These are phyloP conservation scores for Vavraia culicis DNA, from an alignment of 371 early-diverging fungal species.

Conservation along the genomic window DNA sequence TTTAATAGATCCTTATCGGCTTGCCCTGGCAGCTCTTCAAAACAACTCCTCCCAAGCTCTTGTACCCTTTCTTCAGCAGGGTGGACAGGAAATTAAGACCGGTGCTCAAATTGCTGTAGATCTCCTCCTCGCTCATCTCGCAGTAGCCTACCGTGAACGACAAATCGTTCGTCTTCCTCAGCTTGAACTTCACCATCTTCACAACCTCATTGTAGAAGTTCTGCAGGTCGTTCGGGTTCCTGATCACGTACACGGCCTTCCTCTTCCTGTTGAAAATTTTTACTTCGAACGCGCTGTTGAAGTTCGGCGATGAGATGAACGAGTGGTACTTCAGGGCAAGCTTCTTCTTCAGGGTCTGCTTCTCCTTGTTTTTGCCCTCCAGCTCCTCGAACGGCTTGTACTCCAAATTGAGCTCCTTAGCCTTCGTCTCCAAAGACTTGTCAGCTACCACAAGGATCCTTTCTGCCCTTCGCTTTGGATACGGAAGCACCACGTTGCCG, in stretches of 20 bases:
- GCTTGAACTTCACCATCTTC: conserved; percentile 92
- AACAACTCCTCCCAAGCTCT: conserved; percentile 88
- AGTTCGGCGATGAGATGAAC: conserved; percentile 79
- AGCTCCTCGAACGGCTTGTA: conserved; percentile 74
- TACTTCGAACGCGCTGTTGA: conserved; percentile 89
- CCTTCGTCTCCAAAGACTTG: conserved; percentile 73
- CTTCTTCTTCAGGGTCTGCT: conserved; percentile 95
- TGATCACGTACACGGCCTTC: conserved; percentile 90
- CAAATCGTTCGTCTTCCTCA: conserved; percentile 88
- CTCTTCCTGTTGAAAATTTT: conserved; percentile 73
- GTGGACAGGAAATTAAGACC: conserved; percentile 86
- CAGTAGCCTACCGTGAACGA: conserved; percentile 89
- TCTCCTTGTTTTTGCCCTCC: conserved; percentile 84
- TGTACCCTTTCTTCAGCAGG: conserved; percentile 91
- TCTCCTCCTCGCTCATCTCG: conserved; percentile 72
- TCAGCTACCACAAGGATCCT: conserved; percentile 81
- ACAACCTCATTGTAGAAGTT: conserved; percentile 74
- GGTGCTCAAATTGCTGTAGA: conserved; percentile 82
- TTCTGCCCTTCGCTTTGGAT: conserved; percentile 69
- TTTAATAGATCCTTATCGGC: conserved; percentile 46
- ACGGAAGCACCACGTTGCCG: conserved; percentile 73
- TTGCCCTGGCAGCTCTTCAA: conserved; percentile 90
- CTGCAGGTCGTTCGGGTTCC: conserved; percentile 64
- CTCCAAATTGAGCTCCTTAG: conserved; percentile 54
- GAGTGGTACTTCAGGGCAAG: conserved; percentile 70